Evolutionary conservation across 2,329 filamentous ascomycete genomes (phyloP).

Genomic region (Graphilbum ipis-grandicollis): DNA sequence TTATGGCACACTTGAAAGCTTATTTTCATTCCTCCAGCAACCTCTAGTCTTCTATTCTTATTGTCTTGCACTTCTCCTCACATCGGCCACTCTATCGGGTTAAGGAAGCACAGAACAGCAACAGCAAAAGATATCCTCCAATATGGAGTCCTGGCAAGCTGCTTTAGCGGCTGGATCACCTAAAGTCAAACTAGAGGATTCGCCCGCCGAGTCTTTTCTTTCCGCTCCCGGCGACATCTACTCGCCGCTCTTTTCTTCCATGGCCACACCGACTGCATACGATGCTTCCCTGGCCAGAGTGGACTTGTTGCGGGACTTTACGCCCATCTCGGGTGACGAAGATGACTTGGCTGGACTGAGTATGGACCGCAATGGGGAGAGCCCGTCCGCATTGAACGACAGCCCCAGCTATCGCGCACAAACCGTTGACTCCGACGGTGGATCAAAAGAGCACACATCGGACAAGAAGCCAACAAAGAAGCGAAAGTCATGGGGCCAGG

Average conservation of each 20-base stretch:
- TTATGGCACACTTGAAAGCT: too few species aligned
- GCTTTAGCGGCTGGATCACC: neutral
- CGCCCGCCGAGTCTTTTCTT: constrained; percentile 35
- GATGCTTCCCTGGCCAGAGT: constrained; percentile 3
- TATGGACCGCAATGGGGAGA: neutral
- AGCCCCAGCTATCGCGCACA: neutral
- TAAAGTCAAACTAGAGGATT: constrained; percentile 31
- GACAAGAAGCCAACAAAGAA: constrained; percentile 75
- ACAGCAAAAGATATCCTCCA: too few species aligned
- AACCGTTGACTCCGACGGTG: too few species aligned
- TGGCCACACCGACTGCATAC: neutral
- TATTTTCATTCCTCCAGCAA: too few species aligned
- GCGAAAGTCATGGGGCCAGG: constrained; percentile 97
- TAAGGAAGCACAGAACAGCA: too few species aligned
- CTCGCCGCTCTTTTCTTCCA: constrained; percentile 28
- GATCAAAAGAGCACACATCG: constrained; percentile 5
- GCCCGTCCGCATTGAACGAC: neutral
- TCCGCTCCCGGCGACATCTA: constrained; percentile 32
- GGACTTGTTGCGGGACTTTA: neutral
- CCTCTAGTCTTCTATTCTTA: too few species aligned
- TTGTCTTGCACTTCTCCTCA: too few species aligned
- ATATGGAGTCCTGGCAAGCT: neutral
- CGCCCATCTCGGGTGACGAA: constrained; percentile 8
- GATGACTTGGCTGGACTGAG: constrained; percentile 10
- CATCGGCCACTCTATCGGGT: too few species aligned